Conservation (phyloP, 2,329 filamentous ascomycete genomes). For the Colletotrichum cordylinicola region DNA sequence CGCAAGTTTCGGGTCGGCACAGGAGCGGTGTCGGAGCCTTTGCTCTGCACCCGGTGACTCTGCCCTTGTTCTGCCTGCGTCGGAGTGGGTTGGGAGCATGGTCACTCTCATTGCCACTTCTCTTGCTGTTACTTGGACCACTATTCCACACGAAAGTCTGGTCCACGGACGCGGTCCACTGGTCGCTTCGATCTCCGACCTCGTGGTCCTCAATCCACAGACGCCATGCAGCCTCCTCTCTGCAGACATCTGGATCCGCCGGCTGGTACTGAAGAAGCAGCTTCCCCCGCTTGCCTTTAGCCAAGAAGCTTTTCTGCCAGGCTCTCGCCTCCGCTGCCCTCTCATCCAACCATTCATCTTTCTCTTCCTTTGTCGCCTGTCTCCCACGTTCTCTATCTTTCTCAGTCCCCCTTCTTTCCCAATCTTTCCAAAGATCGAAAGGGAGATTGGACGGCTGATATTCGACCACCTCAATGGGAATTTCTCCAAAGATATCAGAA, state of each 20-base stretch:
- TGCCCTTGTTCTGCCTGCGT: no score
- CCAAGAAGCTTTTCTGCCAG: neutral
- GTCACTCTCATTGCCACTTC: neutral
- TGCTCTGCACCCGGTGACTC: neutral
- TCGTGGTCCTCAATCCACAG: slow-evolving; percentile 24
- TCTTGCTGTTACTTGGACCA: neutral
- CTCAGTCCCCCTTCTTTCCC: neutral
- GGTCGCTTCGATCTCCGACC: slow-evolving; percentile 30
- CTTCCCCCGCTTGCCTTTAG: neutral
- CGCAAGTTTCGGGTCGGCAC: neutral
- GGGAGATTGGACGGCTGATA: neutral
- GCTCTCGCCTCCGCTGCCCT: neutral
- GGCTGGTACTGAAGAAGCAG: slow-evolving; percentile 8
- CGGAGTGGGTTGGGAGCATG: neutral
- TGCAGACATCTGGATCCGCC: neutral
- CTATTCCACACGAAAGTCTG: neutral
- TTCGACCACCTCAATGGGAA: neutral
- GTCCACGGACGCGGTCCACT: neutral
- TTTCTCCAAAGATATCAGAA: neutral
- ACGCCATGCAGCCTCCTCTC: neutral
- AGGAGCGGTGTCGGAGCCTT: neutral
- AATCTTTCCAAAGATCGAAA: neutral
- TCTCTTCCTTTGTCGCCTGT: no score
- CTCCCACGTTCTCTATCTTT: neutral
- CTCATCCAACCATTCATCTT: neutral